These are phyloP conservation scores for Trichoderma sp. DNA, from an alignment of 2,329 filamentous ascomycete genomes.

Conservation along the genomic window DNA sequence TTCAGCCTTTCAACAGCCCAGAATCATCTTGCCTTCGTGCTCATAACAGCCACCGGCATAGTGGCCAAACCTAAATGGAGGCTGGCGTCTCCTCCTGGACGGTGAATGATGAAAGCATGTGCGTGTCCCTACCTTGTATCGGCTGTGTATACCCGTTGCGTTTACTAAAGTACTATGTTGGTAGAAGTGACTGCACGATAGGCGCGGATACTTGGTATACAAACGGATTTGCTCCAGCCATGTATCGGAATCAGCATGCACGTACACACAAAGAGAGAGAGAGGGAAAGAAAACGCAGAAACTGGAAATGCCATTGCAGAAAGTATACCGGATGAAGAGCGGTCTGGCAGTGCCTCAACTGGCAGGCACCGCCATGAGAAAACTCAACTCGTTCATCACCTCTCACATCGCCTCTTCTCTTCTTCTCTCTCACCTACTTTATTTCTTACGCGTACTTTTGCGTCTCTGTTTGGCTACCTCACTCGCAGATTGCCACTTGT, in stretches of 20 bases:
- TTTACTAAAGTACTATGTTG: neutral
- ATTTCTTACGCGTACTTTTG: no score
- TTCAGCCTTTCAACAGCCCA: neutral
- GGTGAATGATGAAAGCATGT: neutral
- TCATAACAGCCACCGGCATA: neutral
- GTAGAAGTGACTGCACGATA: neutral
- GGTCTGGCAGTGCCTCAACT: neutral
- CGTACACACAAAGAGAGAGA: neutral
- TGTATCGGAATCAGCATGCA: neutral
- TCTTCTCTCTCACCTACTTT: neutral
- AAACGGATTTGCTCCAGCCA: neutral
- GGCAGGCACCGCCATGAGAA: conserved; percentile 2
- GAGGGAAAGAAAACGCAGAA: neutral
- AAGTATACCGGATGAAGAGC: neutral
- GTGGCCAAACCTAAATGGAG: neutral
- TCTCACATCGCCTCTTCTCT: neutral
- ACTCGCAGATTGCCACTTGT: neutral
- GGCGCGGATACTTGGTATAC: neutral
- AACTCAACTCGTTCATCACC: neutral
- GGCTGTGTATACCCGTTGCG: neutral
- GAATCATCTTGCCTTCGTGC: no score
- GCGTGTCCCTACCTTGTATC: neutral
- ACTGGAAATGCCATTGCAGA: neutral
- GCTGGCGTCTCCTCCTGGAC: neutral
- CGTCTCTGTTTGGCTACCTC: neutral